phyloP scores from a whole-genome alignment of 305 asterid genomes.

The Fraxinus dipetala region DNA sequence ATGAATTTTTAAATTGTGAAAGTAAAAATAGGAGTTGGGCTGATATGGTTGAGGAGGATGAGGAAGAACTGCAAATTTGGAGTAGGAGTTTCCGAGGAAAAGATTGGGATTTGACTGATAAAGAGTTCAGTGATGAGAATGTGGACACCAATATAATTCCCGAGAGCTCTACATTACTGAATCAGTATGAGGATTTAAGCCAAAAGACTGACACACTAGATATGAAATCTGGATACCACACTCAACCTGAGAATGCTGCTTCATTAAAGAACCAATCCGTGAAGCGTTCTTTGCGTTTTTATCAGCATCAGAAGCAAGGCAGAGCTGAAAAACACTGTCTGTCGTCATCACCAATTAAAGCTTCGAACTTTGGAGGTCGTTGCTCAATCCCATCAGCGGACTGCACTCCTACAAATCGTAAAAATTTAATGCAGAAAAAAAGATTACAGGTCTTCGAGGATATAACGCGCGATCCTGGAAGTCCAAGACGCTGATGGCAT shows the following conservation, averaged over 20 bases:
- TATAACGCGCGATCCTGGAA: conserved; percentile 35
- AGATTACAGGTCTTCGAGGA: conserved; percentile 60
- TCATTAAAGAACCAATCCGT: conserved; percentile 23
- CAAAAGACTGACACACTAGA: conserved; percentile 33
- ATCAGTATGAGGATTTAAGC: conserved; percentile 31
- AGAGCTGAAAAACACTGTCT: not conserved
- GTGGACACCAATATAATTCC: conserved; percentile 39
- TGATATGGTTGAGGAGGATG: conserved; percentile 91
- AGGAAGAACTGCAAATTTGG: conserved; percentile 29
- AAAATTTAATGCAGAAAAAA: conserved; percentile 29
- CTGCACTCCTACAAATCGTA: conserved; percentile 16
- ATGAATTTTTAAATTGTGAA: conserved; percentile 15
- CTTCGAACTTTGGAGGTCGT: conserved; percentile 33
- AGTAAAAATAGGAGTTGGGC: conserved; percentile 71
- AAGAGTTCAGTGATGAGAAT: conserved; percentile 51
- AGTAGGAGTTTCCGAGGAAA: conserved; percentile 8
- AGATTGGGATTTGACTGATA: conserved; percentile 3
- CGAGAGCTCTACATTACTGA: conserved; percentile 32
- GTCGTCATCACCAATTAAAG: conserved; percentile 33
- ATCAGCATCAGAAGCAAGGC: conserved; percentile 23
- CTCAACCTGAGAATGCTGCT: conserved; percentile 56
- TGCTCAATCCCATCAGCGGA: conserved; percentile 20
- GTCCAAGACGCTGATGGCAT: conserved; percentile 29
- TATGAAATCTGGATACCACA: conserved; percentile 50
- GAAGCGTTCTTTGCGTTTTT: conserved; percentile 48